A percentile compares a stretch with the other conserved stretches of the same genome.
Conservation (phyloP, 495 filamentous ascomycete genomes). For the Aspergillus asperescens region DNA sequence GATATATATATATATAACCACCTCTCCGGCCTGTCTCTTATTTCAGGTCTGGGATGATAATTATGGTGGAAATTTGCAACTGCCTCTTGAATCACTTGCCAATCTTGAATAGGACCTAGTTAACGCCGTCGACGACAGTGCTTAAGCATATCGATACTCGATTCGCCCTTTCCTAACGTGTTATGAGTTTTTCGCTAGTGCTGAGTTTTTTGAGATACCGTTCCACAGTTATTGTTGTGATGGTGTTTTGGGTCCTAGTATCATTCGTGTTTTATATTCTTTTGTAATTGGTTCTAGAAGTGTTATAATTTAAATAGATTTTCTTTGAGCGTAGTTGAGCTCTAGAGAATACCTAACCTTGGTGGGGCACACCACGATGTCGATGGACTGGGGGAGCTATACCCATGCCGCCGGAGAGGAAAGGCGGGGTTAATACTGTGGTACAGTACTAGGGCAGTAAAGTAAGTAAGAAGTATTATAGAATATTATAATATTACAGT, state of each 20-base stretch:
- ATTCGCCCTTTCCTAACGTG: not conserved
- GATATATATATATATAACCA: not conserved
- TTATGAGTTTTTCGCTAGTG: not conserved
- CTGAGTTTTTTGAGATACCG: not conserved
- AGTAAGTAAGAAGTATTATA: too few species aligned
- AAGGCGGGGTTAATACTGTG: too few species aligned
- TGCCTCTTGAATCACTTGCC: not conserved
- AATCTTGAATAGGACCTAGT: constrained; percentile 7
- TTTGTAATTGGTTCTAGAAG: constrained; percentile 4
- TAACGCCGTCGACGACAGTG: constrained; percentile 4
- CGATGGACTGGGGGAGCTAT: too few species aligned
- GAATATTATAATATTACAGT: too few species aligned
- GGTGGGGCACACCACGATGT: too few species aligned
- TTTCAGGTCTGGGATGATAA: not conserved
- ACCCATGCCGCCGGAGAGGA: too few species aligned
- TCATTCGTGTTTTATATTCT: constrained; percentile 2
- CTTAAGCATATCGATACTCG: not conserved
- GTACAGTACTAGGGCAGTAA: too few species aligned
- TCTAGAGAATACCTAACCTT: too few species aligned
- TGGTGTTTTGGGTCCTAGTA: not conserved
- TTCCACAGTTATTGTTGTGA: constrained; percentile 1
- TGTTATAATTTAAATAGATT: too few species aligned
- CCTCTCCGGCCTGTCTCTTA: too few species aligned
- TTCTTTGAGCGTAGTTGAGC: too few species aligned
- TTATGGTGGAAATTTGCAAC: constrained; percentile 5